These are phyloP conservation scores for Zoysia pacifica DNA, from an alignment of 176 grass and related monocot genomes.

Conservation along the genomic window DNA sequence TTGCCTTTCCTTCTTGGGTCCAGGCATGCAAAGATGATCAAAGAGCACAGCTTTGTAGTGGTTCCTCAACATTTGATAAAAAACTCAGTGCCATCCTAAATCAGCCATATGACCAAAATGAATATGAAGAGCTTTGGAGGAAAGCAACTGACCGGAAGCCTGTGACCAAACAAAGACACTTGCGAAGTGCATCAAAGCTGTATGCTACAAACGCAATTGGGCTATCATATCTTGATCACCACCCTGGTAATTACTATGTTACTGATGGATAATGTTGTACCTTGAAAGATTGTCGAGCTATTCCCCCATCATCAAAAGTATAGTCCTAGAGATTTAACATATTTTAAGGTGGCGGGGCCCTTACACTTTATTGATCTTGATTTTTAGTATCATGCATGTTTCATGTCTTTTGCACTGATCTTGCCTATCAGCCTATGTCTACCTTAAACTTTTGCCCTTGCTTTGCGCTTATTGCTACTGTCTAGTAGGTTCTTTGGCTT, in stretches of 20 bases:
- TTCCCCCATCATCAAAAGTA: background rate
- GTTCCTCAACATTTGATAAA: constrained; percentile 59
- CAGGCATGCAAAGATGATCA: constrained; percentile 39
- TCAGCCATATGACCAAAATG: constrained; percentile 54
- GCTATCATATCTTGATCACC: constrained; percentile 63
- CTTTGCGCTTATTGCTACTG: no score
- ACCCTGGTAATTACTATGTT: constrained; percentile 45
- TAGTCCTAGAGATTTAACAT: background rate
- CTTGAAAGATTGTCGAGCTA: background rate
- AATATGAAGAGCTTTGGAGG: constrained; percentile 63
- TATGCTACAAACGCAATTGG: constrained; percentile 47
- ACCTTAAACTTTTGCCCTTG: no score
- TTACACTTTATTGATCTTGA: background rate
- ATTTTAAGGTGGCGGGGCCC: background rate
- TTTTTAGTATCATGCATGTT: background rate
- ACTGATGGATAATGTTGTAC: background rate
- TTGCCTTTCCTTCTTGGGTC: constrained; percentile 1
- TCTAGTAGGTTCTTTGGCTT: no score
- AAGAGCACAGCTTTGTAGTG: constrained; percentile 3
- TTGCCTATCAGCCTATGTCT: background rate
- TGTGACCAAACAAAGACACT: constrained; percentile 50
- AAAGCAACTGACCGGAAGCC: constrained; percentile 57
- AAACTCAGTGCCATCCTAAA: constrained; percentile 54
- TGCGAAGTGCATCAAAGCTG: constrained; percentile 57
- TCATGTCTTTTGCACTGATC: background rate